Base-by-base conservation (phyloP, 2,329 filamentous ascomycete species). In the Neonectria neomacrospora region DNA sequence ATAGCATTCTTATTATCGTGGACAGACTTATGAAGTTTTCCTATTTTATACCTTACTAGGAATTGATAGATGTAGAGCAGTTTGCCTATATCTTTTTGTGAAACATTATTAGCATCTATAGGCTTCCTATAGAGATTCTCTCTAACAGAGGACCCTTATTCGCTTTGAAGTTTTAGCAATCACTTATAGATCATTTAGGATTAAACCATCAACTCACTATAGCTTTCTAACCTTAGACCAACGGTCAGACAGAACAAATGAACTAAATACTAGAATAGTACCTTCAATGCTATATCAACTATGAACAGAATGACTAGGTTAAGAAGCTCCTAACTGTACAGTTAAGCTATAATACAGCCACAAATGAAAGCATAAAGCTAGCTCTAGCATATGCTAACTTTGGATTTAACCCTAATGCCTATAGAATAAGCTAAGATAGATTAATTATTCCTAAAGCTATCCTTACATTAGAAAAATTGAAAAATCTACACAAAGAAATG, bases 1-100 rank as follows among this genome's bases (percentile, higher is more conserved):
- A 63, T 51, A 63, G 37, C 23, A 65, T 63, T 28, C 42, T 64
- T 42, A 42, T 59, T 23, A 63, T 66, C 3, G 42, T 58, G 26
- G 51, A 60, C 7, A 22, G 20, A 30, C 26, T 56, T 48, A 48
- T 37, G 3, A 48, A 58, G 54, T 58, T 52, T 44, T 16, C 32
- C 54, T 57, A 51, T 41, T 34, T 48, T 54, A 58, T 61, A 44
- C 51, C 37, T 16, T 56, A 56, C 7, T 55, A 52, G 32, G 42
- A 61, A 37, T 58, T 11, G 23, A 53, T 42, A 54, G 34, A 48
- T 45, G 47, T 32, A 54, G 23, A 61, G 26, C 39, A 47, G 57
- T 23, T 58, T 41, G 10, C 58, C 53, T 55, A 56, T 53, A 50
- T 37, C 6, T 51, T 60, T 18, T 39, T 60, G 42, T 28, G 47